phyloP scores from a whole-genome alignment of 2,329 filamentous ascomycete species.

The Zalaria obscura region DNA sequence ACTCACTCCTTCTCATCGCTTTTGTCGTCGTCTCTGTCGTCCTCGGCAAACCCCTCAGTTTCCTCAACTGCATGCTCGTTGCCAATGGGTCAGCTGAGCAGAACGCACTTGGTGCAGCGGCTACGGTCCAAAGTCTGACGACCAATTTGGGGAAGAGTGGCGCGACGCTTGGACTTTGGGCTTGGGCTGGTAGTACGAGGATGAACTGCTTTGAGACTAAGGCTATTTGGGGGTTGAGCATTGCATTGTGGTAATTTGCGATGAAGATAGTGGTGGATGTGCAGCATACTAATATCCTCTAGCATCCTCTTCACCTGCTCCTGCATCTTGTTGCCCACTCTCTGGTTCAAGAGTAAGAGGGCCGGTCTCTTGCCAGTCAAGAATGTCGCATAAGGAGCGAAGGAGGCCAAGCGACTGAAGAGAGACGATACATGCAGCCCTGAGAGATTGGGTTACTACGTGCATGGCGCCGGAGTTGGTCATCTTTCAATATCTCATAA shows the following conservation, averaged over 20 bases:
- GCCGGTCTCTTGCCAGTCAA: slow-evolving; percentile 10
- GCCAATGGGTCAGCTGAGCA: slow-evolving; percentile 30
- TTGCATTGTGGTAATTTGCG: slow-evolving; percentile 51
- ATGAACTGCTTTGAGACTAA: slow-evolving; percentile 72
- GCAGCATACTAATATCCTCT: neutral
- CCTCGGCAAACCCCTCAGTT: slow-evolving; percentile 67
- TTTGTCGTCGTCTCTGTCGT: slow-evolving; percentile 64
- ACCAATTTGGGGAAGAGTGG: slow-evolving; percentile 37
- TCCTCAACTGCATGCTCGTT: slow-evolving; percentile 54
- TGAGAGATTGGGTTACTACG: no score
- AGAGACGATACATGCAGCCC: no score
- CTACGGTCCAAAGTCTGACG: slow-evolving; percentile 38
- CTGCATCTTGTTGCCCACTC: slow-evolving; percentile 28
- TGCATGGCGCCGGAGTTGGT: no score
- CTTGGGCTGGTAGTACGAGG: slow-evolving; percentile 46
- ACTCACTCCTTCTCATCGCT: slow-evolving; percentile 58
- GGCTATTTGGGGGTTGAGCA: slow-evolving; percentile 73
- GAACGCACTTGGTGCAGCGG: slow-evolving; percentile 33
- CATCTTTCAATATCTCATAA: no score
- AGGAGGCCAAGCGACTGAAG: no score
- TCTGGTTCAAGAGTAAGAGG: slow-evolving; percentile 36
- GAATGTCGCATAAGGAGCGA: neutral
- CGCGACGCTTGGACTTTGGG: slow-evolving; percentile 33
- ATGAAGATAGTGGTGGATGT: neutral
- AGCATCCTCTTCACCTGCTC: slow-evolving; percentile 33